Conservation (phyloP, 768 basidiomycete genomes). For the Crucibulum laeve region DNA sequence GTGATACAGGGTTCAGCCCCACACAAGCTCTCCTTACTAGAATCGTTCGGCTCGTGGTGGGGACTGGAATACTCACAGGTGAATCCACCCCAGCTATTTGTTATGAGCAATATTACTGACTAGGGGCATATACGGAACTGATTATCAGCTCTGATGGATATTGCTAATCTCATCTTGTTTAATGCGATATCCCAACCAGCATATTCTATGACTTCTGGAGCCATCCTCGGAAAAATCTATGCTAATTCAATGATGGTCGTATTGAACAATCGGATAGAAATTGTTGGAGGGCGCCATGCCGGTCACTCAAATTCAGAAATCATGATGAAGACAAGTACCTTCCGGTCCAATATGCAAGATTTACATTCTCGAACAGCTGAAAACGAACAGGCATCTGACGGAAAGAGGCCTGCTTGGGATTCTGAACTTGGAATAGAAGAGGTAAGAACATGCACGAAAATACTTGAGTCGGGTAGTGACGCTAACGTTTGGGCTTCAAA, state of each 20-base stretch:
- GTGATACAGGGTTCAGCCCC: not conserved
- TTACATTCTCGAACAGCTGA: too few relatives aligned
- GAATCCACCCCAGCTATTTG: not conserved
- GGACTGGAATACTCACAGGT: not conserved
- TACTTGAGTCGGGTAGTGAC: too few relatives aligned
- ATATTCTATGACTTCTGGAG: conserved; percentile 7
- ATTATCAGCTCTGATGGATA: too few relatives aligned
- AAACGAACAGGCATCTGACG: too few relatives aligned
- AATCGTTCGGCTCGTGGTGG: not conserved
- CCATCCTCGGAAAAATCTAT: conserved; percentile 12
- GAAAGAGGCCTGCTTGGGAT: too few relatives aligned
- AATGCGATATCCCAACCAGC: conserved; percentile 6
- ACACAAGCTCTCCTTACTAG: not conserved
- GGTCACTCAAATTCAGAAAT: too few relatives aligned
- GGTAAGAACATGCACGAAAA: too few relatives aligned
- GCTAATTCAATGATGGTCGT: conserved; percentile 15
- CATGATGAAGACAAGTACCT: too few relatives aligned
- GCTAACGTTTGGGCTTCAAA: too few relatives aligned
- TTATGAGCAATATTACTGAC: not conserved
- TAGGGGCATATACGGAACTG: conserved; percentile 4
- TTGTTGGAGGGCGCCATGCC: too few relatives aligned
- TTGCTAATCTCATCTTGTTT: conserved; percentile 8
- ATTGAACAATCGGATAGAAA: conserved; percentile 7
- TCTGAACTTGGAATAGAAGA: too few relatives aligned
- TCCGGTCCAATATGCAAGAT: too few relatives aligned